Conservation (phyloP, 2,329 filamentous ascomycete species). For the Aspergillus tamarii region DNA sequence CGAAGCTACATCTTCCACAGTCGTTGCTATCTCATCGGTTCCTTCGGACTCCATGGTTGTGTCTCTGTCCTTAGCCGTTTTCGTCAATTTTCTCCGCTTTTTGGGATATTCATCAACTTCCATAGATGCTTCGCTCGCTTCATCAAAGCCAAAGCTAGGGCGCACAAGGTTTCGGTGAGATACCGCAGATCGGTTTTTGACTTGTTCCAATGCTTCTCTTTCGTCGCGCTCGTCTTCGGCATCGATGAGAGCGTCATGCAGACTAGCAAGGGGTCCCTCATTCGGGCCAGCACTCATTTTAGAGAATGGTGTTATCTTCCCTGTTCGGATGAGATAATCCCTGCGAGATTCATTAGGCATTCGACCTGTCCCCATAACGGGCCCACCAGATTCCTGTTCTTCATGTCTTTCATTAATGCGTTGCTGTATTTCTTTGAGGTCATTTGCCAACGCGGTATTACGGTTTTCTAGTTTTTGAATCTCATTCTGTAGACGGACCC, state of each 20-base stretch:
- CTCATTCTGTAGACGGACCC: constrained; percentile 54
- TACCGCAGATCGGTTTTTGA: constrained; percentile 47
- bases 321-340: constrained; percentile 90
- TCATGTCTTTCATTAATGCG: constrained; percentile 77
- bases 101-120: constrained; percentile 30
- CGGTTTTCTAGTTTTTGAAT: constrained; percentile 68
- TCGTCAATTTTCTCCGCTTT: constrained; percentile 42
- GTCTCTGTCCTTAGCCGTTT: constrained; percentile 5
- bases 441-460: constrained; percentile 66
- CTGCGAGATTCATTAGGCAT: constrained; percentile 80
- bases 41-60: constrained; percentile 6
- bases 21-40: constrained; percentile 11
- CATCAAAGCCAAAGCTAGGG: constrained; percentile 68
- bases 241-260: constrained; percentile 78
- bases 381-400: constrained; percentile 52
- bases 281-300: constrained; percentile 67
- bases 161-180: constrained; percentile 75
- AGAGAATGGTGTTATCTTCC: constrained; percentile 96
- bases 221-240: constrained; percentile 71
- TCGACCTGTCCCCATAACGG: constrained; percentile 52
- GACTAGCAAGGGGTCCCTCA: constrained; percentile 65
- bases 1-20: constrained; percentile 22
- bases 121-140: constrained; percentile 34
- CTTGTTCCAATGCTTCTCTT: constrained; percentile 51
- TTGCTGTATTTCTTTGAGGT: constrained; percentile 77